Evolutionary conservation across 352 stramenopile genomes (phyloP).

Genomic region (Blastocystis sp.): DNA sequence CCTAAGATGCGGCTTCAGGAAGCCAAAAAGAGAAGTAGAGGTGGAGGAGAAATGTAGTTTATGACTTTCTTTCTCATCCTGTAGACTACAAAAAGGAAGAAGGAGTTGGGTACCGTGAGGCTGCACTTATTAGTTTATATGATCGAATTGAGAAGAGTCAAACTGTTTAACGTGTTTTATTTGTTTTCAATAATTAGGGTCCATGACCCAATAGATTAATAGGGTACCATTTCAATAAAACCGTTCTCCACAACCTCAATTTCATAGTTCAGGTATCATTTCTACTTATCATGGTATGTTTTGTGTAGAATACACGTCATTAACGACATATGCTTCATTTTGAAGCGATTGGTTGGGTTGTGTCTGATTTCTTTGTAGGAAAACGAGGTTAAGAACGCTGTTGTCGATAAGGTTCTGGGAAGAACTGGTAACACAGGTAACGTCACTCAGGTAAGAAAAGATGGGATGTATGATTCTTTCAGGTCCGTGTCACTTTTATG

Average conservation of each 20-base stretch:
- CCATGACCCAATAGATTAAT: slow-evolving; percentile 19
- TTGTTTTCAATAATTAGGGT: slow-evolving; percentile 26
- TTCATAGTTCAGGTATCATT: slow-evolving; percentile 68
- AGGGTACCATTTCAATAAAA: background rate
- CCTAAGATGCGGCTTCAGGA: background rate
- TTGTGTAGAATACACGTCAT: background rate
- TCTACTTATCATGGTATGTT: slow-evolving; percentile 55
- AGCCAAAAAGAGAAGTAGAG: background rate
- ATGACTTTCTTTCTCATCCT: no score
- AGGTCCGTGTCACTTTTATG: slow-evolving; percentile 95
- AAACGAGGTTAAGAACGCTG: slow-evolving; percentile 89
- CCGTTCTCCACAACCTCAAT: slow-evolving; percentile 31
- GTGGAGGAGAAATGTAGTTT: no score
- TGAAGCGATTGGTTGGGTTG: background rate
- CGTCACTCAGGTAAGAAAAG: slow-evolving; percentile 86
- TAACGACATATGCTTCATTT: background rate
- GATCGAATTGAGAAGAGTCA: background rate
- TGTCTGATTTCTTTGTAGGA: slow-evolving; percentile 65
- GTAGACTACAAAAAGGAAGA: background rate
- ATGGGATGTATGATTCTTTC: background rate
- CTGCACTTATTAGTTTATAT: background rate
- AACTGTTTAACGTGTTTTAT: background rate
- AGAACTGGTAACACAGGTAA: slow-evolving; percentile 99
- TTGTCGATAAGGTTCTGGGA: slow-evolving; percentile 96
- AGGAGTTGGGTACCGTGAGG: background rate